phyloP scores from a whole-genome alignment of 495 filamentous ascomycete genomes.

The Tuber aestivum region DNA sequence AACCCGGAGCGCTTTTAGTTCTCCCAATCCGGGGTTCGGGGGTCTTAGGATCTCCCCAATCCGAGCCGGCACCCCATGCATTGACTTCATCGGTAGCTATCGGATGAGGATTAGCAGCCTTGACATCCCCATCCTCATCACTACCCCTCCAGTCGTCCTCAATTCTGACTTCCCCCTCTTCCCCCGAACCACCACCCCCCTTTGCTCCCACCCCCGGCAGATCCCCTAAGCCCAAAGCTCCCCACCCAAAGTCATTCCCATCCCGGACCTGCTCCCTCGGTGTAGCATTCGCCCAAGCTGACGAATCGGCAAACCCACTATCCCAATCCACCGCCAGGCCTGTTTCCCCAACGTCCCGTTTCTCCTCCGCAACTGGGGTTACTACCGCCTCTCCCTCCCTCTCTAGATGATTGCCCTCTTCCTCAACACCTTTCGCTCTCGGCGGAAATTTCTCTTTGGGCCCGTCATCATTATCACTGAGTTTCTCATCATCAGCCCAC shows the following conservation, averaged over 20 bases:
- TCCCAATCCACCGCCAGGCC: constrained; percentile 2
- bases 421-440: constrained; percentile 12
- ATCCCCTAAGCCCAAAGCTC: not conserved
- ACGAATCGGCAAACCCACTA: constrained; percentile 31
- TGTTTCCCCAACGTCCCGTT: constrained; percentile 19
- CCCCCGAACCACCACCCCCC: constrained; percentile 15
- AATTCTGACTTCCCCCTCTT: constrained; percentile 6
- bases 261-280: constrained; percentile 16
- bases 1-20: not conserved
- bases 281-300: constrained; percentile 34
- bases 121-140: not conserved
- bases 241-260: not conserved
- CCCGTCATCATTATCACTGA: constrained; percentile 16
- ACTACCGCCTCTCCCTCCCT: constrained; percentile 19
- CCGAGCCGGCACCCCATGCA: constrained; percentile 34
- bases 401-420: constrained; percentile 28
- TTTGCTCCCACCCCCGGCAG: constrained; percentile 11
- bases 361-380: constrained; percentile 23
- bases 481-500: constrained; percentile 38
- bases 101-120: constrained; percentile 8
- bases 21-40: constrained; percentile 2
- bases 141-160: constrained; percentile 17
- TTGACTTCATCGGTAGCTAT: constrained; percentile 24
- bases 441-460: constrained; percentile 2
- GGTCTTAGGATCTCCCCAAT: constrained; percentile 31